These are phyloP conservation scores for Lachnellula arida DNA, from an alignment of 2,329 filamentous ascomycete species.

Conservation along the genomic window DNA sequence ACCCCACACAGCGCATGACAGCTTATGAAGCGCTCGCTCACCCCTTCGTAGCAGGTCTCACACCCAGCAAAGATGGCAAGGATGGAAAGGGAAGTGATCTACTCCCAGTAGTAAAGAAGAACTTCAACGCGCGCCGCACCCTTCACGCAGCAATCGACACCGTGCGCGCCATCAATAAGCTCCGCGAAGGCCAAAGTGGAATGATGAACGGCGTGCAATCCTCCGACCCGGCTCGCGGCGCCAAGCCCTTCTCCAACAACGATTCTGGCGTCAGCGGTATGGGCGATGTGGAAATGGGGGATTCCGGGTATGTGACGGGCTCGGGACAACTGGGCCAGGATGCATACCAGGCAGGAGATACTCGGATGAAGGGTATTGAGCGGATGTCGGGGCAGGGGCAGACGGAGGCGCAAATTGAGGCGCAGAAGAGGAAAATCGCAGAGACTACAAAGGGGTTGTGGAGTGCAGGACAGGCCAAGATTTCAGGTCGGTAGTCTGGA, in stretches of 20 bases:
- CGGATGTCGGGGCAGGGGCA: conserved; percentile 30
- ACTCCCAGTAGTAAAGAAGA: conserved; percentile 66
- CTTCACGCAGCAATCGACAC: conserved; percentile 68
- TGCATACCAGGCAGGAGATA: conserved; percentile 7
- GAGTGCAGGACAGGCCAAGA: conserved; percentile 32
- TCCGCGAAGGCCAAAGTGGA: conserved; percentile 55
- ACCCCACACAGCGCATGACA: conserved; percentile 82
- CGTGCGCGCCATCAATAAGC: conserved; percentile 66
- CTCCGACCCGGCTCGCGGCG: conserved; percentile 44
- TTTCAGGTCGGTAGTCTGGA: conserved; percentile 17
- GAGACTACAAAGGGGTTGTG: conserved; percentile 62
- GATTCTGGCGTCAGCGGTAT: conserved; percentile 40
- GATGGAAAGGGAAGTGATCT: conserved; percentile 54
- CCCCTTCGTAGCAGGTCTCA: conserved; percentile 55
- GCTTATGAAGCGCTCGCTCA: conserved; percentile 73
- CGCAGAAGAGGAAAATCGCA: conserved; percentile 49
- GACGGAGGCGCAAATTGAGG: conserved; percentile 31
- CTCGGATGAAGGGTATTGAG: conserved; percentile 26
- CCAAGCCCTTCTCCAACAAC: conserved; percentile 33
- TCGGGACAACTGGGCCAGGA: conserved; percentile 8
- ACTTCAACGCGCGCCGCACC: conserved; percentile 66
- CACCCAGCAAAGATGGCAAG: conserved; percentile 36
- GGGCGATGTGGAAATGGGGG: conserved; percentile 23
- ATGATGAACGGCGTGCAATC: conserved; percentile 59
- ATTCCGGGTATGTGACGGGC: conserved; percentile 25